Base-by-base conservation (phyloP, 495 filamentous ascomycete species). In the Daldinia childiae region DNA sequence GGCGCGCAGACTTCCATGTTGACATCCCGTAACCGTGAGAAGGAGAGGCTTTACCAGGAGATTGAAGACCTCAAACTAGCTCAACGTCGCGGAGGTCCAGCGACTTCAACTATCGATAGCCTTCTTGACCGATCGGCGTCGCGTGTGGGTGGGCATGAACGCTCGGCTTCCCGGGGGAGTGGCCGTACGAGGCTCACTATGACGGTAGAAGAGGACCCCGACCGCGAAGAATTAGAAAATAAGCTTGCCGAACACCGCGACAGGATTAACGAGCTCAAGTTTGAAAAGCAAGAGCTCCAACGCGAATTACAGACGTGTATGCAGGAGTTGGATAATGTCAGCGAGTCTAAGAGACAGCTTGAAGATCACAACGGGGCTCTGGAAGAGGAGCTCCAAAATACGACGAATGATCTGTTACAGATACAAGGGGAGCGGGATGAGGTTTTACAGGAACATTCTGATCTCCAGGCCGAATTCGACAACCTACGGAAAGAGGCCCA, bases 1-100 rank as follows among this genome's bases (percentile, higher is more conserved):
- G 92, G 93, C 64, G 95, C 96, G 11, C 95, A 99, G 78, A 96
- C 94, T 0, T 97, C 94, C 0, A 99, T 98, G 95, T 88, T 99
- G 7, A 98, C 96, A 4, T 97, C 95, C 34, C 87, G 95, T 6
- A 97, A 98, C 73, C 89, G 93, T 34, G 95, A 99, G 77, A 95
- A 95, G 75, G 94, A 98, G 72, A 90, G 94, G 4, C 84, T 99
- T 15, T 96, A 98, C 75, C 92, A 97, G 66, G 95, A 99, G 76
- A 99, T 98, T 50, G 95, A 99, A 80, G 93, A 97, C 60, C 86
- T 98, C 55, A 99, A 98, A 76, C 87, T 98, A 65, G 88, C 89
- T 3, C 89, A 93, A 67, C 89, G 93, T 14, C 88, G 91, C 52
- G 87, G 86, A 26, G 90, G 78, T 0, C 79, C 80, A 2, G 81